Conservation (phyloP, 305 asterid species). For the Striga hermonthica region DNA sequence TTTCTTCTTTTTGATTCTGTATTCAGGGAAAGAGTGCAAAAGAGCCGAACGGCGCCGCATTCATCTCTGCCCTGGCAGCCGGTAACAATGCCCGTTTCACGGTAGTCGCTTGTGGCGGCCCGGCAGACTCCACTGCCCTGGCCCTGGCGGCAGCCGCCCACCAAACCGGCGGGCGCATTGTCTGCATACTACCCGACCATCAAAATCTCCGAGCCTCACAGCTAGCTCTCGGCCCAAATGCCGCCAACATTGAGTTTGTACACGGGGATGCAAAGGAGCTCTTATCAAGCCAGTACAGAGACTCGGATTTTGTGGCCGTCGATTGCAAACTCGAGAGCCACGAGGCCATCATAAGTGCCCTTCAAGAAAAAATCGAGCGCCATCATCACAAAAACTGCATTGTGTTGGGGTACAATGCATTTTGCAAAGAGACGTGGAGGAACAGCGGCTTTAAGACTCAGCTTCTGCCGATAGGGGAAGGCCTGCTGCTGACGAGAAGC, state of each 20-base stretch:
- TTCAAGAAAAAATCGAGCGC: constrained; percentile 38
- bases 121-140: constrained; percentile 64
- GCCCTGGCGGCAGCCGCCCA: constrained; percentile 79
- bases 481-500: constrained; percentile 54
- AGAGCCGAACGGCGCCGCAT: constrained; percentile 80
- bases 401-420: constrained; percentile 71
- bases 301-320: constrained; percentile 64
- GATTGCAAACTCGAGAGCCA: constrained; percentile 77
- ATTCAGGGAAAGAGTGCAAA: constrained; percentile 56
- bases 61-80: constrained; percentile 82
- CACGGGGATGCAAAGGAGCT: constrained; percentile 48
- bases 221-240: constrained; percentile 32
- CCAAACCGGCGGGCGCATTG: constrained; percentile 68
- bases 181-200: constrained; percentile 52
- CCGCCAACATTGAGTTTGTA: constrained; percentile 47
- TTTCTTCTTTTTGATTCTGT: constrained; percentile 1
- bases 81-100: constrained; percentile 71
- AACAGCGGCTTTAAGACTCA: constrained; percentile 46
- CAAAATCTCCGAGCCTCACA: constrained; percentile 40
- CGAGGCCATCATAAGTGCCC: constrained; percentile 43
- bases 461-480: constrained; percentile 80
- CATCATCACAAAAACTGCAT: constrained; percentile 27
- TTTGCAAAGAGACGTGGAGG: constrained; percentile 64
- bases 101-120: constrained; percentile 56
- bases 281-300: constrained; percentile 37